Conservation (phyloP, 192 early-diverging fungal genomes). For the Coemansia sp. region DNA sequence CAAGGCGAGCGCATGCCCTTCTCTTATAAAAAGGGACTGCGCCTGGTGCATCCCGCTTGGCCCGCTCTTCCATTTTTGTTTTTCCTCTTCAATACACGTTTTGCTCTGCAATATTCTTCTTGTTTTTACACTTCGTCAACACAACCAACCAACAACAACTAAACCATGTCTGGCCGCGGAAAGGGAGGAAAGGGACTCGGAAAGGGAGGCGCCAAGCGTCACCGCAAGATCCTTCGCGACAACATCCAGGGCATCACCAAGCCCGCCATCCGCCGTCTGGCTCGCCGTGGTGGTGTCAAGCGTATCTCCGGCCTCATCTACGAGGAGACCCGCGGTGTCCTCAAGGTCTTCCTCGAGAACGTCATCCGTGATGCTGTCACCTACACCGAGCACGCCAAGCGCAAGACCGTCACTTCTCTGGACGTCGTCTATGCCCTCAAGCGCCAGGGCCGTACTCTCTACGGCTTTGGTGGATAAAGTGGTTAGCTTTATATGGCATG, state of each 20-base stretch:
- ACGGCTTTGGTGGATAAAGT: slow-evolving; percentile 79
- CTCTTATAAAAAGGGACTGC: slow-evolving; percentile 10
- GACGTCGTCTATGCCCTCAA: slow-evolving; percentile 99
- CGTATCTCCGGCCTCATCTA: slow-evolving; percentile 99
- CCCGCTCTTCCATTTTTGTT: background rate
- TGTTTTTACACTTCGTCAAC: background rate
- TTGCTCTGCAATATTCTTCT: background rate
- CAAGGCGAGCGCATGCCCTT: background rate
- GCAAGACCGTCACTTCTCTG: slow-evolving; percentile 96
- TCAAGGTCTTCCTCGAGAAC: slow-evolving; percentile 98
- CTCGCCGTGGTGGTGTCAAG: slow-evolving; percentile 99
- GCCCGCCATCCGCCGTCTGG: slow-evolving; percentile 98
- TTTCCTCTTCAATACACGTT: background rate
- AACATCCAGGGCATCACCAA: slow-evolving; percentile 96
- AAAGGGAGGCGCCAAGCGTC: slow-evolving; percentile 99
- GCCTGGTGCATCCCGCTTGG: too few relatives aligned
- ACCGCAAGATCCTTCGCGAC: slow-evolving; percentile 99
- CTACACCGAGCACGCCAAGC: slow-evolving; percentile 94
- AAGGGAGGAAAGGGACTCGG: slow-evolving; percentile 99
- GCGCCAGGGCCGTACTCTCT: slow-evolving; percentile 94
- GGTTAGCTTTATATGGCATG: background rate
- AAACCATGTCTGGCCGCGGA: slow-evolving; percentile 93
- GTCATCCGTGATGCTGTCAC: slow-evolving; percentile 99
- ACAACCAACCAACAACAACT: background rate
- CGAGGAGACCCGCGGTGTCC: slow-evolving; percentile 97